These are phyloP conservation scores for Didymella sp. DNA, from an alignment of 2,329 filamentous ascomycete genomes.

Conservation along the genomic window DNA sequence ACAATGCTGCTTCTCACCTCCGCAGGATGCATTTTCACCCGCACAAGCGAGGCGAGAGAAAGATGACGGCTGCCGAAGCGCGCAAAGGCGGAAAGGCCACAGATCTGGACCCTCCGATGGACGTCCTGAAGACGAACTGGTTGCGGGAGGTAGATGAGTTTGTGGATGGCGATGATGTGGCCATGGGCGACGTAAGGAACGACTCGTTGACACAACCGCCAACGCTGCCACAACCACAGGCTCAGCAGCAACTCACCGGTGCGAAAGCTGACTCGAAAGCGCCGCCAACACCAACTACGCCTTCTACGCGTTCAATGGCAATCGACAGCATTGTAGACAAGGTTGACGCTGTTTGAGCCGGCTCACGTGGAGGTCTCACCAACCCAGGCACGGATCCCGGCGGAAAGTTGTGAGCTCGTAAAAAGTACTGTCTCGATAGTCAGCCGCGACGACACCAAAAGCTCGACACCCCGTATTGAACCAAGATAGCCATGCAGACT, in stretches of 20 bases:
- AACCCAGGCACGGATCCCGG: not conserved
- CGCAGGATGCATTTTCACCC: conserved; percentile 87
- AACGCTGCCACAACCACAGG: conserved; percentile 21
- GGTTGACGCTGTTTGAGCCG: conserved; percentile 42
- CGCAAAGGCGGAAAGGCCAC: conserved; percentile 67
- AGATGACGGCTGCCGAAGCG: conserved; percentile 64
- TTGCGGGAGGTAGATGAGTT: conserved; percentile 63
- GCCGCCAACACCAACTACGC: conserved; percentile 47
- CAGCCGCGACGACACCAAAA: not conserved
- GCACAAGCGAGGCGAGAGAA: conserved; percentile 61
- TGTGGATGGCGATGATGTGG: conserved; percentile 37
- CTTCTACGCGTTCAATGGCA: conserved; percentile 48
- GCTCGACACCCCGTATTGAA: not conserved
- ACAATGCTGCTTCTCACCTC: conserved; percentile 91
- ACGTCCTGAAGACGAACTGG: conserved; percentile 65
- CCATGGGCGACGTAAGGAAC: conserved; percentile 32
- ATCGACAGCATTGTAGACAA: conserved; percentile 51
- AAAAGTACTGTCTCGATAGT: not conserved
- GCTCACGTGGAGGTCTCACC: not conserved
- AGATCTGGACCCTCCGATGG: conserved; percentile 63
- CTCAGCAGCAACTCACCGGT: conserved; percentile 12
- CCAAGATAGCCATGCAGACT: not conserved
- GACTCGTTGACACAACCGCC: conserved; percentile 30
- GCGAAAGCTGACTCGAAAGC: conserved; percentile 40
- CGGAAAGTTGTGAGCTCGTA: not conserved